phyloP scores from a whole-genome alignment of 2,329 filamentous ascomycete genomes.

The Claviceps digitariae region DNA sequence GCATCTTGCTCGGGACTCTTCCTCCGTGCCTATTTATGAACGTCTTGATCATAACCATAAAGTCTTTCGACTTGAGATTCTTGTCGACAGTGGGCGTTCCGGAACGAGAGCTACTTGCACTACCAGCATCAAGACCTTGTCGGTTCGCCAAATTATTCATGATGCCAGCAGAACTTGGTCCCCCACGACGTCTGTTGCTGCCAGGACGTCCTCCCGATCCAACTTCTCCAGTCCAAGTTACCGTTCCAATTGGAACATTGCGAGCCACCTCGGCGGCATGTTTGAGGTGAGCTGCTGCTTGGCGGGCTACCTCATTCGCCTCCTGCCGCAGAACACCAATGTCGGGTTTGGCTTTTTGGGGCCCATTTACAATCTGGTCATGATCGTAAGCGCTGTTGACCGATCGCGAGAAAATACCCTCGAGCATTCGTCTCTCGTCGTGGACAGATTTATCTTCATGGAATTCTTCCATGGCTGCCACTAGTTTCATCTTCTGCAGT shows the following conservation, averaged over 20 bases:
- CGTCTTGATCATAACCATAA: slow-evolving; percentile 58
- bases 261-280: slow-evolving; percentile 60
- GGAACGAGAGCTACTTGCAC: slow-evolving; percentile 31
- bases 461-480: slow-evolving; percentile 53
- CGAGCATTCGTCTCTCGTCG: slow-evolving; percentile 67
- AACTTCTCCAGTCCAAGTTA: slow-evolving; percentile 85
- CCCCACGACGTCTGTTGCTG: slow-evolving; percentile 34
- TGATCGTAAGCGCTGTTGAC: slow-evolving; percentile 91
- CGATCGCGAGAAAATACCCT: slow-evolving; percentile 75
- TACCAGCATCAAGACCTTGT: slow-evolving; percentile 34
- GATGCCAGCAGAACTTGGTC: slow-evolving; percentile 40
- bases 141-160: slow-evolving; percentile 44
- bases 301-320: slow-evolving; percentile 63
- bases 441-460: slow-evolving; percentile 36
- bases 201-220: slow-evolving; percentile 64
- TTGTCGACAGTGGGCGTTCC: slow-evolving; percentile 26
- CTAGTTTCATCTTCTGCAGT: slow-evolving; percentile 41
- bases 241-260: slow-evolving; percentile 63
- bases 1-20: slow-evolving; percentile 64
- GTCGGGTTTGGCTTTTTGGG: slow-evolving; percentile 58
- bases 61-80: slow-evolving; percentile 43
- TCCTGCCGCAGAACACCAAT: slow-evolving; percentile 67
- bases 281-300: slow-evolving; percentile 64
- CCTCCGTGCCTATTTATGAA: slow-evolving; percentile 71
- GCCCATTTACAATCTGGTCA: slow-evolving; percentile 75